Conservation (phyloP, 2,329 filamentous ascomycete genomes). For the Pseudogymnoascus sp. region DNA sequence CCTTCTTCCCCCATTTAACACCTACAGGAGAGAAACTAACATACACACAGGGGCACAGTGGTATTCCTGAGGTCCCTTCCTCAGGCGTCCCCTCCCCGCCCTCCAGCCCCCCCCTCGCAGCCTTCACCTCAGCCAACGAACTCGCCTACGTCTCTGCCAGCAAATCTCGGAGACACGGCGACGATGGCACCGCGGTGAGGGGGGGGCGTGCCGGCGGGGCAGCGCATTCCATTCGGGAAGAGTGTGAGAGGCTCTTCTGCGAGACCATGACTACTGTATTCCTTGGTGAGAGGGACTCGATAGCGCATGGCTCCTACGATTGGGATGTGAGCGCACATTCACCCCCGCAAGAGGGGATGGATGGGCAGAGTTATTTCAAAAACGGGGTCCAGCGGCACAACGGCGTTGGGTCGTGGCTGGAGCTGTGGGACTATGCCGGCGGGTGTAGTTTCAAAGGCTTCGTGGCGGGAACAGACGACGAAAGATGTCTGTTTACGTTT, state of each 20-base stretch:
- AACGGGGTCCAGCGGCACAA: conserved; percentile 22
- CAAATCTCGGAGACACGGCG: conserved; percentile 29
- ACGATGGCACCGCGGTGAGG: conserved; percentile 26
- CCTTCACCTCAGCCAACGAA: conserved; percentile 59
- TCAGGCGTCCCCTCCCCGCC: conserved; percentile 78
- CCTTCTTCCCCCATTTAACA: conserved; percentile 8
- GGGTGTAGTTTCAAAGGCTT: conserved; percentile 82
- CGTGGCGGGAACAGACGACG: conserved; percentile 58
- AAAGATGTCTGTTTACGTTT: conserved; percentile 78
- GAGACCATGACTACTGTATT: conserved; percentile 89
- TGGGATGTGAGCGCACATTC: conserved; percentile 61
- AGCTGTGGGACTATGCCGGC: conserved; percentile 61
- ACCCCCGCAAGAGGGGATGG: conserved; percentile 25
- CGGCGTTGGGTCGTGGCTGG: conserved; percentile 25
- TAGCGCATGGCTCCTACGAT: conserved; percentile 72
- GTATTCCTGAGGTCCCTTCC: conserved; percentile 87
- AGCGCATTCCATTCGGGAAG: conserved; percentile 93
- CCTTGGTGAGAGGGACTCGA: conserved; percentile 85
- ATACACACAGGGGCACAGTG: conserved; percentile 62
- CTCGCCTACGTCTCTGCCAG: conserved; percentile 54
- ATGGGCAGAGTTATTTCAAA: conserved; percentile 23
- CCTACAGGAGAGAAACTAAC: conserved; percentile 18
- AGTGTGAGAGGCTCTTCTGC: conserved; percentile 99
- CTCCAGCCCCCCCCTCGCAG: conserved; percentile 82
- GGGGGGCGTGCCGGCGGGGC: conserved; percentile 69